Conservation (phyloP, 2,329 filamentous ascomycete species). For the Scedosporium apiospermum region DNA sequence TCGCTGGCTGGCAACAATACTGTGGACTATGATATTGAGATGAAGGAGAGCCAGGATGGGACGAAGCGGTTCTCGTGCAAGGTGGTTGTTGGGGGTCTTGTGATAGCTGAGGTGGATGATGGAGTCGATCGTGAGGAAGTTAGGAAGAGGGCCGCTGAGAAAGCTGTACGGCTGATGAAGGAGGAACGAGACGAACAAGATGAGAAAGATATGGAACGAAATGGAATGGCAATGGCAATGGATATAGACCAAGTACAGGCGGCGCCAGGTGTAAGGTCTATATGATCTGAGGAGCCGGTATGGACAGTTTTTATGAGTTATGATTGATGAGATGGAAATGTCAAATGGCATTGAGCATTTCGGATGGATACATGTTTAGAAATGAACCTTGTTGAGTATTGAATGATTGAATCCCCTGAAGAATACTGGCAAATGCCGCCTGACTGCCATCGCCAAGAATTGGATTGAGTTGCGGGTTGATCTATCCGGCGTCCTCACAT, state of each 20-base stretch:
- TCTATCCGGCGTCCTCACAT: too few species aligned
- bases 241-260: neutral
- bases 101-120: conserved; percentile 33
- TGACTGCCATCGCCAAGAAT: too few species aligned
- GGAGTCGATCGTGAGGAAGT: conserved; percentile 42
- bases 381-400: too few species aligned
- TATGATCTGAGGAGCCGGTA: too few species aligned
- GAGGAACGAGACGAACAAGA: neutral
- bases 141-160: conserved; percentile 44
- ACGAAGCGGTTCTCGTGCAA: conserved; percentile 30
- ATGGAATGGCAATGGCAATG: neutral
- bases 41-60: conserved; percentile 11
- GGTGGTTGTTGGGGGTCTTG: conserved; percentile 36
- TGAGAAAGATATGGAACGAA: neutral
- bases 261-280: too few species aligned
- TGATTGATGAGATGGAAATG: too few species aligned
- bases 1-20: conserved; percentile 39
- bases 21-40: conserved; percentile 42
- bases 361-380: too few species aligned
- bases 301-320: too few species aligned
- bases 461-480: too few species aligned
- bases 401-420: too few species aligned
- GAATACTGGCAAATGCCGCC: too few species aligned
- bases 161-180: conserved; percentile 26
- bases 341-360: too few species aligned